These are phyloP conservation scores for Aspergillus tubingensis DNA, from an alignment of 2,329 filamentous ascomycete species.

Conservation along the genomic window DNA sequence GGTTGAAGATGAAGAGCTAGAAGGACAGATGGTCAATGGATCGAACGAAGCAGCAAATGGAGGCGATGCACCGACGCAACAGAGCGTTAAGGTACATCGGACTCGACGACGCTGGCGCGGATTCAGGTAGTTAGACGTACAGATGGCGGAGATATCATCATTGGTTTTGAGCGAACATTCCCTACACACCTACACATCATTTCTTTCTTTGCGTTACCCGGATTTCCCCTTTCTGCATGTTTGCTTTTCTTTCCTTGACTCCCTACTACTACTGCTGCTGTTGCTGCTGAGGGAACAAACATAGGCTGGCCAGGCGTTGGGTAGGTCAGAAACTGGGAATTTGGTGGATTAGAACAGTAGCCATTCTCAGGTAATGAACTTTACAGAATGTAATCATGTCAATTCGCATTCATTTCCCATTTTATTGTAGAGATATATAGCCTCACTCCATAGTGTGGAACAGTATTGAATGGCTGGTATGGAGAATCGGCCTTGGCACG, in stretches of 20 bases:
- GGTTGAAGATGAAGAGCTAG: slow-evolving; percentile 56
- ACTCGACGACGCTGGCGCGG: slow-evolving; percentile 35
- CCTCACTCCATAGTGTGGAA: not conserved
- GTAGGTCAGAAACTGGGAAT: not conserved
- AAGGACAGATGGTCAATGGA: slow-evolving; percentile 15
- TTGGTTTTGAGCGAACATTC: slow-evolving; percentile 2
- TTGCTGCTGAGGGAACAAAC: slow-evolving; percentile 2
- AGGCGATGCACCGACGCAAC: slow-evolving; percentile 15
- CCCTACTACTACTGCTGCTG: not conserved
- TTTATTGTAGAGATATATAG: not conserved
- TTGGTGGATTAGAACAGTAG: not conserved
- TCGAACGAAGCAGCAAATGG: slow-evolving; percentile 19
- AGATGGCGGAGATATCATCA: not conserved
- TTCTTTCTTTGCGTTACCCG: slow-evolving; percentile 17
- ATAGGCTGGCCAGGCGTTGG: slow-evolving; percentile 14
- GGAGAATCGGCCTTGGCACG: not conserved
- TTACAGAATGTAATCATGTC: not conserved
- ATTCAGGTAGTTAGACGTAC: slow-evolving; percentile 24
- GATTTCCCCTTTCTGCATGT: slow-evolving; percentile 8
- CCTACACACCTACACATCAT: slow-evolving; percentile 10
- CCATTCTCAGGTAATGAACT: not conserved
- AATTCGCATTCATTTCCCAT: not conserved
- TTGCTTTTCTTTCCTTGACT: slow-evolving; percentile 10
- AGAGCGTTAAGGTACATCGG: slow-evolving; percentile 30
- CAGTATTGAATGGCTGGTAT: not conserved